Base-by-base conservation (phyloP, 768 basidiomycete species). In the Panellus pusillus region DNA sequence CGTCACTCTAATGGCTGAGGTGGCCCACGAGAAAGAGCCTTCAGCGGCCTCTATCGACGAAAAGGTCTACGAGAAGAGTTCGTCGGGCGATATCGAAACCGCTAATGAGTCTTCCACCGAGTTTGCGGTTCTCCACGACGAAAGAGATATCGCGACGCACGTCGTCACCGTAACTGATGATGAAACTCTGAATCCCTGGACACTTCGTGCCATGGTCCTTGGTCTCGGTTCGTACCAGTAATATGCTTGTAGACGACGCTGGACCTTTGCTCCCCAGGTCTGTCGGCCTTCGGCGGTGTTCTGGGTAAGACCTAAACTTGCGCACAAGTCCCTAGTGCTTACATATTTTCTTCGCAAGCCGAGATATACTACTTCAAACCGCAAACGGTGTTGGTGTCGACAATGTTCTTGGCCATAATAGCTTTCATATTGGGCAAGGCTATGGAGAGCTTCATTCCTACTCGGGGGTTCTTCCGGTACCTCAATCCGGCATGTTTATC, bases 281-380 rank as follows among this genome's bases (percentile, higher is more conserved):
- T 80, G 27, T 73, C 77, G 4, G 67, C 71, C 3, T 79, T 82
- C 36, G 79, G 80, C 58, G 74, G 77, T 42, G 74, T 80, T 14
- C 68, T 83, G 20, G 79, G 79, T 76, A 60, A 9, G 65, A 60
- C 13, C 36, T 44, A 3, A 28, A 6, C 32, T 8, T 29, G 47
- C 46, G 32, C 45, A 28, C n/a, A 42, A 40, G 49, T 42, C 39
- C 36, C 17, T 14, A 31, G 11, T 5, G n/a, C 29, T 39, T 9
- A 45, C 6, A 19, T 36, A 31, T 6, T 20, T 47, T 45, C 35
- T 58, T 35, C 8, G 4, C 15, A 50, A 80, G 79, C 80, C 31
- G 75, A 83, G 57, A 82, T 74, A 38, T 71, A 70, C 67, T 73
- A 71, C 47, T 63, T 64, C 69, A 71, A 72, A 62, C 71, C 71